Conservation (phyloP, 768 basidiomycete genomes). For the Xerocomellus chrysenteron region DNA sequence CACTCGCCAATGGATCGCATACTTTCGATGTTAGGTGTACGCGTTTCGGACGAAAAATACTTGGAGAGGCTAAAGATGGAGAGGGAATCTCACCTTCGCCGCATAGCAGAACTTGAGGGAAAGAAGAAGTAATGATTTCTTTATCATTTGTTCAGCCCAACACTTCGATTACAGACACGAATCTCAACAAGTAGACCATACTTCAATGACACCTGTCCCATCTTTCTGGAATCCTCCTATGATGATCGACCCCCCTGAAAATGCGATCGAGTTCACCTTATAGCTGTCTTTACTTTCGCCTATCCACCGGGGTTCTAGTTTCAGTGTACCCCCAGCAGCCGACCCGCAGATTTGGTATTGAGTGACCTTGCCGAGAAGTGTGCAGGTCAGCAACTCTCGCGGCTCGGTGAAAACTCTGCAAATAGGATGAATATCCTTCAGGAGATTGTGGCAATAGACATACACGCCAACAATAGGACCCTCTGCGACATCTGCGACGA, state of each 20-base stretch:
- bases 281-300: constrained; percentile 41
- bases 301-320: constrained; percentile 47
- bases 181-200: constrained; percentile 42
- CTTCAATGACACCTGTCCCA: constrained; percentile 62
- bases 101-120: constrained; percentile 52
- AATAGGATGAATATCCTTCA: constrained; percentile 1
- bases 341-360: constrained; percentile 47
- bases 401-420: constrained; percentile 51
- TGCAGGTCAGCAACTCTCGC: constrained; percentile 51
- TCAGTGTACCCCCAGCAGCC: constrained; percentile 37
- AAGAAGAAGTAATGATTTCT: constrained; percentile 35
- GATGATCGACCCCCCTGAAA: constrained; percentile 46
- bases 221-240: constrained; percentile 62
- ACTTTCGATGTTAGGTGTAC: constrained; percentile 32
- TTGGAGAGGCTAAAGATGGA: constrained; percentile 55
- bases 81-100: constrained; percentile 51
- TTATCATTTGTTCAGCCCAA: background rate
- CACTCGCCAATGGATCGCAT: constrained; percentile 39
- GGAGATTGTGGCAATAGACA: constrained; percentile 16
- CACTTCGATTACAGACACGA: background rate
- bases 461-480: constrained; percentile 77
- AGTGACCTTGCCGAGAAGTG: constrained; percentile 58
- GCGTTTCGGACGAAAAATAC: constrained; percentile 73
- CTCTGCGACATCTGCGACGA: constrained; percentile 54
- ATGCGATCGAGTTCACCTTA: constrained; percentile 67